Conservation (phyloP, 2,329 filamentous ascomycete genomes). For the Iodosphaeria phyllophila region DNA sequence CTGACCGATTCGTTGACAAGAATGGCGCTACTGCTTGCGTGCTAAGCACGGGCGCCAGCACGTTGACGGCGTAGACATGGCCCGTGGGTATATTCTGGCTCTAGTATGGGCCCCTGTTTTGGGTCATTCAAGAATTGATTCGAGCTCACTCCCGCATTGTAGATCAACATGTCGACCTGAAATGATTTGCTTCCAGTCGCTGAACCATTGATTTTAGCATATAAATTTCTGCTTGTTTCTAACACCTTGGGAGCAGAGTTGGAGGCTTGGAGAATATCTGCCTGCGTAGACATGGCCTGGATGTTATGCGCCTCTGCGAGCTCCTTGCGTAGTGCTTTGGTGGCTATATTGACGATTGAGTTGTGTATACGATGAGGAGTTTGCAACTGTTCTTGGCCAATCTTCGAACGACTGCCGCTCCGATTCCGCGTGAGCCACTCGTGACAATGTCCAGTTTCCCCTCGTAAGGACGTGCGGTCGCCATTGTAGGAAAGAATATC, state of each 20-base stretch:
- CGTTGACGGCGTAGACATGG: conserved; percentile 48
- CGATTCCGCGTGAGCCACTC: conserved; percentile 21
- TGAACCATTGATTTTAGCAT: conserved; percentile 1
- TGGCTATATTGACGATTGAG: conserved; percentile 3
- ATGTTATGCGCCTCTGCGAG: conserved; percentile 3
- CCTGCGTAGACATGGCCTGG: conserved; percentile 2
- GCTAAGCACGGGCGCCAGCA: conserved; percentile 14
- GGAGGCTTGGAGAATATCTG: conserved; percentile 3
- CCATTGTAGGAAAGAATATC: not conserved
- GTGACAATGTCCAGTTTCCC: conserved; percentile 28
- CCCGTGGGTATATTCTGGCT: conserved; percentile 36
- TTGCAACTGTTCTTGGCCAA: conserved; percentile 4
- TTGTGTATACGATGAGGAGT: conserved; percentile 4
- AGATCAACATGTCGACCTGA: conserved; percentile 46
- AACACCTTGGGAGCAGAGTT: conserved; percentile 3
- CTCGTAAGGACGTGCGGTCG: conserved; percentile 9
- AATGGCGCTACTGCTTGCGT: conserved; percentile 8
- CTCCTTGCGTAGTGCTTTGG: conserved; percentile 2
- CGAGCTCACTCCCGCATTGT: conserved; percentile 40
- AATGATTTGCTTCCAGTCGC: not conserved
- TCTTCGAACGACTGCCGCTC: conserved; percentile 3
- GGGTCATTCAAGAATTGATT: conserved; percentile 32
- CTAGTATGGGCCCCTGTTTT: conserved; percentile 16
- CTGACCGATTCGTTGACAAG: conserved; percentile 7
- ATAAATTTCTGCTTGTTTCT: conserved; percentile 3